Evolutionary conservation across 805 yeast genomes (phyloP), one percentile per base, ranked within the genome.

Genomic region (Babjeviella inositovora): DNA sequence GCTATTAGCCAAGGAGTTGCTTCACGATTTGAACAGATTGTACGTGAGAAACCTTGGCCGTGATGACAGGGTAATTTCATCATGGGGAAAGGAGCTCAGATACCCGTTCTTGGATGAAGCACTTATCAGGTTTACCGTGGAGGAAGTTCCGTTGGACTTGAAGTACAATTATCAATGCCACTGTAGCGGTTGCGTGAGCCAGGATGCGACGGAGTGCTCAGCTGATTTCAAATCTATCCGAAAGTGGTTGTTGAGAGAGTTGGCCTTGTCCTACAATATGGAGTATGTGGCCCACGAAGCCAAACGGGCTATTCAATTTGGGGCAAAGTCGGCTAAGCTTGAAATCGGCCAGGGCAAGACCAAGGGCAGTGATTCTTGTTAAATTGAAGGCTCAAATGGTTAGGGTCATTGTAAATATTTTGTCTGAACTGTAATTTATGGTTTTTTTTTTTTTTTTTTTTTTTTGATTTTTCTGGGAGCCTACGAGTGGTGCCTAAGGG

Each of bases 241-340:
- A 28, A 84, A 84, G 41, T 50, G 46, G 30, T 45, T 76, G 2
- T 47, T 90, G 19, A 47, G 97, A 23, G 45, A 51, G 23, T 38
- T 79, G 6, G 95, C 96, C 0, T 32, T 32, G 0, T 41, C 35
- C 1, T 32, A 74, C 11, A 62, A 60, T 0, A 40, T 81, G 16
- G 41, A 32, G 0, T 60, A 57, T 42, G 90, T 84, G 0, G 50
- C 69, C 10, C 52, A 56, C 12, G 97, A 90, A 39, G 68, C 76
- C 2, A 90, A 90, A 41, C 57, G 99, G 22, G 99, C 99, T 0
- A 84, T 90, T 29, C 98, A 90, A 41, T 90, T 90, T 45, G 99
- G 99, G 0, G 80, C 97, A 0, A 72, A 77, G 32, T 75, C 93
- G 40, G 98, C 99, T 1, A 92, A 87, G 45, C 70, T 90, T 74